A percentile compares a stretch with the other conserved stretches of the same genome.
These are phyloP conservation scores for Exutisphaerella laricina DNA, from an alignment of 2,329 filamentous ascomycete genomes.

Conservation along the genomic window DNA sequence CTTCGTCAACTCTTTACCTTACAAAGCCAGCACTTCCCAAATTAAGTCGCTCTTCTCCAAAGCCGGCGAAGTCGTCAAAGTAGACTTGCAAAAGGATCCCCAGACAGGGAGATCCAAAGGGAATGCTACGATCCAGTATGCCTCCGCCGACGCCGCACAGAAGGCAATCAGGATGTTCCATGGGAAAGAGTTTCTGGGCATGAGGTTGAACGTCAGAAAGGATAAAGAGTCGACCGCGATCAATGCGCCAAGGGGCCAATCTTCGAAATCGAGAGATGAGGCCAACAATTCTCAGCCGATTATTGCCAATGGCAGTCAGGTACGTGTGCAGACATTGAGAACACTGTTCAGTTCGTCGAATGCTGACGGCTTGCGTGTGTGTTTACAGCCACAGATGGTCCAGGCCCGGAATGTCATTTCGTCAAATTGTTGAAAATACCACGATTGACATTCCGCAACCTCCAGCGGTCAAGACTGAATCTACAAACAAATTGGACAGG, in stretches of 20 bases:
- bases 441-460: too few relatives aligned
- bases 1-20: constrained; percentile 28
- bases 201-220: constrained; percentile 24
- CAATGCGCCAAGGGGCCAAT: constrained; percentile 12
- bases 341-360: too few relatives aligned
- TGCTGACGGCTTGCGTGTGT: too few relatives aligned
- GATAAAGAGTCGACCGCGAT: constrained; percentile 26
- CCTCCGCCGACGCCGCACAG: constrained; percentile 22
- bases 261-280: constrained; percentile 5
- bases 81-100: constrained; percentile 24
- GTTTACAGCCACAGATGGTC: not conserved
- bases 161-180: constrained; percentile 26
- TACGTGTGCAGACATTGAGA: constrained; percentile 5
- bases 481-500: not conserved
- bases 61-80: constrained; percentile 25
- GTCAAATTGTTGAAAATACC: too few relatives aligned
- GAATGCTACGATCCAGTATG: constrained; percentile 27
- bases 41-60: constrained; percentile 24
- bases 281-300: constrained; percentile 16
- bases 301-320: constrained; percentile 25
- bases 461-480: too few relatives aligned
- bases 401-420: constrained; percentile 9
- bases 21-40: constrained; percentile 24
- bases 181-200: constrained; percentile 20
- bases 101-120: constrained; percentile 27